Percentiles rank a stretch among this genome's conserved stretches.
Conservation (phyloP, 2,329 filamentous ascomycete species). For the Colletotrichum sp. region DNA sequence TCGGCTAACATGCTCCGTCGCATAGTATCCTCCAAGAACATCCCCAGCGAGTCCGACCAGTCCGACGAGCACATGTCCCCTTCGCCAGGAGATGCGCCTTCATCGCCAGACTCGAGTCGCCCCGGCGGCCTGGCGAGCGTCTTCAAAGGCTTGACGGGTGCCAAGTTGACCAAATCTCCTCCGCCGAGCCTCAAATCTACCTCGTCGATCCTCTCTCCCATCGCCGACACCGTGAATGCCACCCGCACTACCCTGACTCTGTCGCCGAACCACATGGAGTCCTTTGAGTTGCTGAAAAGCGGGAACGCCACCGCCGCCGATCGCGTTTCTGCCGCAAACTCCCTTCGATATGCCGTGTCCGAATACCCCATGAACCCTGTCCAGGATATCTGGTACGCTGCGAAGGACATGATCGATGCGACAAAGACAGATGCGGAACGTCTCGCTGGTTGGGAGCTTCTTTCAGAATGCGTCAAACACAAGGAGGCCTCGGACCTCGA, state of each 20-base stretch:
- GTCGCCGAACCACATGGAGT: conserved; percentile 57
- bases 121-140: conserved; percentile 65
- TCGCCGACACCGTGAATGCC: conserved; percentile 51
- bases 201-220: conserved; percentile 39
- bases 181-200: conserved; percentile 46
- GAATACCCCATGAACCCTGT: conserved; percentile 66
- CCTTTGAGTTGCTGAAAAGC: conserved; percentile 57
- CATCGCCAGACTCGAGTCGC: conserved; percentile 60
- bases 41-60: not conserved
- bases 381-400: conserved; percentile 69
- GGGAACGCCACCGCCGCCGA: conserved; percentile 53
- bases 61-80: conserved; percentile 63
- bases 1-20: conserved; percentile 21
- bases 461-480: conserved; percentile 70
- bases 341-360: conserved; percentile 60
- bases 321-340: conserved; percentile 61
- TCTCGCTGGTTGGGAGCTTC: conserved; percentile 67
- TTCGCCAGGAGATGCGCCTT: conserved; percentile 60
- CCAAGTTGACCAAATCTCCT: conserved; percentile 58
- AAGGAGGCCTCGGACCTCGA: conserved; percentile 68
- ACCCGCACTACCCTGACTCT: conserved; percentile 46
- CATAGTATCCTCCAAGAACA: conserved; percentile 7
- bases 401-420: conserved; percentile 67
- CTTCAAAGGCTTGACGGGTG: conserved; percentile 65
- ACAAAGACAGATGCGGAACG: conserved; percentile 59